Base-by-base conservation (phyloP, 2,329 filamentous ascomycete genomes). In the Mollisiaceae sp. region DNA sequence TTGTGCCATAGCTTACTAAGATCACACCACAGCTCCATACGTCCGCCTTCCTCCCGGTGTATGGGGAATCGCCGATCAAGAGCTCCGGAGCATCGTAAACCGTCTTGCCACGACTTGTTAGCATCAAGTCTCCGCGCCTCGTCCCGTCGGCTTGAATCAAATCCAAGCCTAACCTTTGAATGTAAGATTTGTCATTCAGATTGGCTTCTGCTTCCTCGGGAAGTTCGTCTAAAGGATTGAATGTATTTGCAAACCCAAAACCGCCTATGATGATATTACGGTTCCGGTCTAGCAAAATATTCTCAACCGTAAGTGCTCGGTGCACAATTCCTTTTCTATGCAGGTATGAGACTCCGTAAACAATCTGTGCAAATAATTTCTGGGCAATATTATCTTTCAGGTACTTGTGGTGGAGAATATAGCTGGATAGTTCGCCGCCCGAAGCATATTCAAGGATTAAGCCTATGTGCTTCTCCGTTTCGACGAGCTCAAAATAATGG, bases 21-120 rank as follows among this genome's bases (percentile, higher is more conserved):
- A 99, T 99, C 47, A 99, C 95, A 80, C 95, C 95, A 77, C 95
- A 99, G 79, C 95, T 98, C 95, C 95, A 99, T 39, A 99, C 95
- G 76, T 99, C 95, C 27, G 99, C 95, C 79, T 99, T 99, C 60
- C 94, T 89, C 57, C 95, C 95, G 1, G 95, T 99, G 79, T 99
- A 99, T 8, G 98, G 82, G n/a, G 94, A 97, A 79, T 99, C 95
- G 77, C 93, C 98, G 67, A 99, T 95, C 18, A 99, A 95, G 61
- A 99, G 84, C 80, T 99, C 95, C 3, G 95, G 95, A 14, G 95
- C 95, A 57, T 95, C 95, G 78, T 99, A 99, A 76, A 95, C 98
- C 8, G 95, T 95, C 78, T 94, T 98, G 70, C 95, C 95, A 78
- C 6, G 99, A 78, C 95, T 98, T 11, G 95, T 99, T 80, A 97